These are phyloP conservation scores for Gynostemma pentaphyllum DNA, from an alignment of 306 rosid species.

Conservation along the genomic window DNA sequence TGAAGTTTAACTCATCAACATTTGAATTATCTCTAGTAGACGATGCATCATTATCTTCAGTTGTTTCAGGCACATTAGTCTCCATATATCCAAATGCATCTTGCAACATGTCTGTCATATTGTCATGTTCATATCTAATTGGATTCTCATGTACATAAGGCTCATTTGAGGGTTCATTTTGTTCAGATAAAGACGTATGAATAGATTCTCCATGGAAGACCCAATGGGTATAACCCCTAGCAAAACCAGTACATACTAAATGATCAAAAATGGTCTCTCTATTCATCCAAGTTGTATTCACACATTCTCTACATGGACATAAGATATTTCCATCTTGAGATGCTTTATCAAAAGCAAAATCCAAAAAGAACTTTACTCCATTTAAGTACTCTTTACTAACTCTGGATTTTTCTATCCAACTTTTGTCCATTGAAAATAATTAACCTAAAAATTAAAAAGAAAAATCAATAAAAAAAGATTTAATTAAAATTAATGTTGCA, in stretches of 20 bases:
- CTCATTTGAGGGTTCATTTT: neutral
- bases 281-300: neutral
- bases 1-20: neutral
- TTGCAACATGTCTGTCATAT: neutral
- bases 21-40: neutral
- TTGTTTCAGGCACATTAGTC: neutral
- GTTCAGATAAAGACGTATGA: neutral
- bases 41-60: neutral
- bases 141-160: neutral
- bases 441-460: neutral
- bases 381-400: neutral
- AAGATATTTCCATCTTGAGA: neutral
- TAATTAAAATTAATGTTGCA: no score
- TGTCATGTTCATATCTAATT: neutral
- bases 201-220: neutral
- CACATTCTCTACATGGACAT: neutral
- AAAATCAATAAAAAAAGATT: no score
- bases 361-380: neutral
- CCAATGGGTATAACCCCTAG: neutral
- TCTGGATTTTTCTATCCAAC: neutral
- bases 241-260: neutral
- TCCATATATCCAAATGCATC: neutral
- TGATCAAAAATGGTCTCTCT: neutral
- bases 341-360: neutral
- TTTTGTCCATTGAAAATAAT: neutral